Evolutionary conservation across 441 rosid species (phyloP), one percentile per base, ranked within the genome.

Genomic region (Mallotus japonicus): DNA sequence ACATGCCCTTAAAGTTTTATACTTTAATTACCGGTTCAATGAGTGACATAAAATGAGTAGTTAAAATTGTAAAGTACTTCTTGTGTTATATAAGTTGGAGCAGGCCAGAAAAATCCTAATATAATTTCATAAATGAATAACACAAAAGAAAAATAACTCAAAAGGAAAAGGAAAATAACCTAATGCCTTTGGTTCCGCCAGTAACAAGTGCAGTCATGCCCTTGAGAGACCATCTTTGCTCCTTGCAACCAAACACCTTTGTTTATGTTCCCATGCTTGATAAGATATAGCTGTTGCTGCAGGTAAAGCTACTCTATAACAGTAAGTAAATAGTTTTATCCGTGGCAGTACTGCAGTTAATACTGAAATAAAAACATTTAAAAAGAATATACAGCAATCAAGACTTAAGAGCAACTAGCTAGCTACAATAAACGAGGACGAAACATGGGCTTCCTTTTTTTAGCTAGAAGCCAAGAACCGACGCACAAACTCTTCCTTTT

Each of bases 181-280:
- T 87, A 20, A 86, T 78, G 70, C 89, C 87, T 71, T 73, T 71
- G 77, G 87, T 83, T 42, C 89, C 89, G 8, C 89, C 85, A 0
- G 87, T 83, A 65, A 86, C 87, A 20, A 83, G 78, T 10, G 89
- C 89, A 4, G 83, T 86, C 84, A 70, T 82, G 32, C 83, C 87
- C 61, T 67, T 58, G 46, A 85, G 80, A 46, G 84, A 83, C 90
- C 89, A 86, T 66, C 84, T 83, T 20, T 79, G 60, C 20, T 74
- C 72, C 63, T 64, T 73, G 74, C 76, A 32, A 62, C 80, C 65
- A 46, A 47, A 34, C 40, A 34, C 5, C 77, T 20, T 71, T 46
- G 74, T 55, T 68, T 62, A 82, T 28, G 81, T 84, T 82, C 76
- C 79, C 11, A 15, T 65, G 12, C 6, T n/a, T n/a, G n/a, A n/a